Percentiles rank a stretch among this genome's conserved stretches.
phyloP scores from a whole-genome alignment of 768 basidiomycete species.

The Daedaleopsis sinensis region DNA sequence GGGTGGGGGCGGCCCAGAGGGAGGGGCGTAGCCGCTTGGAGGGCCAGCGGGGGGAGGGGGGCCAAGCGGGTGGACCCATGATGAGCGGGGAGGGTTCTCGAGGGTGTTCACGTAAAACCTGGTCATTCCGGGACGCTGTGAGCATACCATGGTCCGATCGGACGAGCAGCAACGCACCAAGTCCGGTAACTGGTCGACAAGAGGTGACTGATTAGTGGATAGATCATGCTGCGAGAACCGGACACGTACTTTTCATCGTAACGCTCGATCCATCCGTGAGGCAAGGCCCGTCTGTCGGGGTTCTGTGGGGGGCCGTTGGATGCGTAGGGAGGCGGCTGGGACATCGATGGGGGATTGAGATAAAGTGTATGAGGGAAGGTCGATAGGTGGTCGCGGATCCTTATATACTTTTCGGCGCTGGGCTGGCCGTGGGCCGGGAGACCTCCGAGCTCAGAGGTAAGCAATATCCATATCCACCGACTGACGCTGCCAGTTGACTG shows the following conservation, averaged over 20 bases:
- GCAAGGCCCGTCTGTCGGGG: constrained; percentile 59
- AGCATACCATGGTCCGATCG: not conserved
- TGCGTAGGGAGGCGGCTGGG: constrained; percentile 45
- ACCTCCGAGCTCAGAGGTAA: constrained; percentile 7
- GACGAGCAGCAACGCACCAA: constrained; percentile 49
- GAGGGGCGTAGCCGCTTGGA: constrained; percentile 33
- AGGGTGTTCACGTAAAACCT: constrained; percentile 82
- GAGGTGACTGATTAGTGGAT: constrained; percentile 10
- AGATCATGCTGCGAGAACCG: constrained; percentile 28
- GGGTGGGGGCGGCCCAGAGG: constrained; percentile 50
- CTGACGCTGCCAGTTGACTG: not conserved
- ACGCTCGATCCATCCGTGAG: constrained; percentile 69
- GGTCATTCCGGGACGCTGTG: not conserved
- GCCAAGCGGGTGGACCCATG: constrained; percentile 74
- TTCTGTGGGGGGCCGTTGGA: constrained; percentile 25
- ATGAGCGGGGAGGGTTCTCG: constrained; percentile 61
- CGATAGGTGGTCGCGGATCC: constrained; percentile 4
- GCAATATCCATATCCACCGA: constrained; percentile 4
- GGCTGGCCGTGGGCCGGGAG: constrained; percentile 16
- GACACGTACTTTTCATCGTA: constrained; percentile 65
- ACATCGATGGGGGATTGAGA: constrained; percentile 36
- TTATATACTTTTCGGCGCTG: constrained; percentile 15
- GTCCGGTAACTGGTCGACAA: constrained; percentile 54
- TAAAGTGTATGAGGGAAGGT: constrained; percentile 11
- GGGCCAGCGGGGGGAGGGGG: constrained; percentile 41